A percentile compares a stretch with the other conserved stretches of the same genome.
These are phyloP conservation scores for Pouteria glomerata DNA, from an alignment of 148 eudicot genomes.

Conservation along the genomic window DNA sequence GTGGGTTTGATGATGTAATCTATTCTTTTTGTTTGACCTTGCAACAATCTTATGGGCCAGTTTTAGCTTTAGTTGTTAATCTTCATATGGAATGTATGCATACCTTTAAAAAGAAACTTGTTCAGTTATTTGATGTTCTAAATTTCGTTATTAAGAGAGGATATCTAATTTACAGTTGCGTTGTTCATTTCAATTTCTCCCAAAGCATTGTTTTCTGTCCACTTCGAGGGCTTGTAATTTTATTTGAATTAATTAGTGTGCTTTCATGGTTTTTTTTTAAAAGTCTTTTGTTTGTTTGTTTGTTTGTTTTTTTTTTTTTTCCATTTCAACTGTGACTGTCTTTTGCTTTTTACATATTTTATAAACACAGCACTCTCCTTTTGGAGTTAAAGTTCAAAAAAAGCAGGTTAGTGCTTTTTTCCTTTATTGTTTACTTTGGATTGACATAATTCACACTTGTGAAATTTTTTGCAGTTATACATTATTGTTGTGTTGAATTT, in stretches of 20 bases:
- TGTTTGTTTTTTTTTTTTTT: background rate
- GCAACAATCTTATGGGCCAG: background rate
- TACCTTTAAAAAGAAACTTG: background rate
- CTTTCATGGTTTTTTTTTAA: background rate
- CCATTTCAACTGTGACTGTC: background rate
- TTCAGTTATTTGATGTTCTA: background rate
- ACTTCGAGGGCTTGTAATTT: background rate
- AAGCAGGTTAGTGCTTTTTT: slow-evolving; percentile 3
- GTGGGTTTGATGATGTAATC: background rate
- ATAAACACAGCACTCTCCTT: background rate
- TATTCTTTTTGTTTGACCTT: background rate
- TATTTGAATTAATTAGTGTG: background rate
- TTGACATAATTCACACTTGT: background rate
- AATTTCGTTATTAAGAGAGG: too few relatives aligned
- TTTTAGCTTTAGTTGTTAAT: background rate
- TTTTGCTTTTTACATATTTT: background rate
- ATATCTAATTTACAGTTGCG: background rate
- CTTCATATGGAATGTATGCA: background rate
- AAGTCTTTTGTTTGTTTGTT: background rate
- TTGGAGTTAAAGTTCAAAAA: background rate
- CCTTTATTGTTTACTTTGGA: background rate
- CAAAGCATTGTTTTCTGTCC: background rate
- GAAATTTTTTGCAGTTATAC: background rate
- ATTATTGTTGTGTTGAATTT: background rate
- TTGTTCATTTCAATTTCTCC: background rate